phyloP scores from a whole-genome alignment of 2,329 filamentous ascomycete species.

The Aspergillus persii region DNA sequence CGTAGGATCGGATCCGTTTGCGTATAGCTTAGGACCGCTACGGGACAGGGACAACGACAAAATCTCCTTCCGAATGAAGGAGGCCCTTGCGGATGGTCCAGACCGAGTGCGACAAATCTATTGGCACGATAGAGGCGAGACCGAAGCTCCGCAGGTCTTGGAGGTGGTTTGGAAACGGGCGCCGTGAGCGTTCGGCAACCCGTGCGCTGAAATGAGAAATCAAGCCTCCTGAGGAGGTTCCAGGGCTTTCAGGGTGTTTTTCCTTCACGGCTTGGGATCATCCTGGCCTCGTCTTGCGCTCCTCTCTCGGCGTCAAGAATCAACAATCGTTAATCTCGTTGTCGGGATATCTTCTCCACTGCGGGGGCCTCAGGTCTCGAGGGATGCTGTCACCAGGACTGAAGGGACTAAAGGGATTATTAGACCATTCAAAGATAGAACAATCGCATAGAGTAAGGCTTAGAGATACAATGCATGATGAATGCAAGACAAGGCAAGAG shows the following conservation, averaged over 20 bases:
- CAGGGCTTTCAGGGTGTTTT: background rate
- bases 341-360: background rate
- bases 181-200: background rate
- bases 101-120: constrained; percentile 57
- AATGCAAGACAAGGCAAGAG: too few relatives aligned
- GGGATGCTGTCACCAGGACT: background rate
- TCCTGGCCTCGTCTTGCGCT: background rate
- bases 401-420: too few relatives aligned
- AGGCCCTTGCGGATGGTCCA: constrained; percentile 45
- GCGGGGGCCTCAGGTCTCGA: background rate
- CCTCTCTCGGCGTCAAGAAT: background rate
- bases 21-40: constrained; percentile 56
- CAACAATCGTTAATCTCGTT: background rate
- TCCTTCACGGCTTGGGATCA: background rate
- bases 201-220: background rate
- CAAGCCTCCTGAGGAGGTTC: background rate
- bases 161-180: constrained; percentile 40
- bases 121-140: constrained; percentile 44
- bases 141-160: constrained; percentile 43
- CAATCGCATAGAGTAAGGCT: too few relatives aligned
- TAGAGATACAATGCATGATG: background rate
- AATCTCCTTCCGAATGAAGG: constrained; percentile 52
- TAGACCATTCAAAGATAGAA: too few relatives aligned
- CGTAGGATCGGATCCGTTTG: constrained; percentile 45
- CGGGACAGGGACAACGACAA: constrained; percentile 47